Evolutionary conservation across 2,329 filamentous ascomycete genomes (phyloP).

Genomic region (Cytospora piceicola): DNA sequence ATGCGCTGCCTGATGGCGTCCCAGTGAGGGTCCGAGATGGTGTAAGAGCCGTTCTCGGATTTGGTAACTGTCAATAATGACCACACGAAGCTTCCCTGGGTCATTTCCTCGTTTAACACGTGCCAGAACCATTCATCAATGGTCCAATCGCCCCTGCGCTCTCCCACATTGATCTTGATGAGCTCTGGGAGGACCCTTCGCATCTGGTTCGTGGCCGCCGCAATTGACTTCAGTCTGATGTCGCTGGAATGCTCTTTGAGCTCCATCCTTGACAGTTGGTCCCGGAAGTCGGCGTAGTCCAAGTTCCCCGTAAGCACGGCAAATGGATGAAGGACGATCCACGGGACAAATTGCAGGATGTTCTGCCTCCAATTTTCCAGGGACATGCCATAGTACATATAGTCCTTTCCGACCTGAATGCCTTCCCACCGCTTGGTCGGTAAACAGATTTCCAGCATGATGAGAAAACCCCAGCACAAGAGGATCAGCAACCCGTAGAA

Average conservation of each 20-base stretch:
- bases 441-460: slow-evolving; percentile 18
- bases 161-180: slow-evolving; percentile 58
- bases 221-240: slow-evolving; percentile 30
- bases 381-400: slow-evolving; percentile 9
- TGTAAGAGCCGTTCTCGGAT: slow-evolving; percentile 42
- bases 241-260: slow-evolving; percentile 34
- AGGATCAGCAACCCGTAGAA: slow-evolving; percentile 16
- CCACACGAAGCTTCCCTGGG: slow-evolving; percentile 49
- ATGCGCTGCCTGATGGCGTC: slow-evolving; percentile 49
- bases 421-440: slow-evolving; percentile 24
- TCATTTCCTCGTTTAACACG: slow-evolving; percentile 61
- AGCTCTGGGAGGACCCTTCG: slow-evolving; percentile 55
- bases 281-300: slow-evolving; percentile 26
- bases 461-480: slow-evolving; percentile 12
- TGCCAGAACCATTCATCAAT: slow-evolving; percentile 68
- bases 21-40: slow-evolving; percentile 54
- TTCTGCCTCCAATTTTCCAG: slow-evolving; percentile 25
- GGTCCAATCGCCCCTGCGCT: slow-evolving; percentile 32
- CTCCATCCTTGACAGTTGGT: slow-evolving; percentile 27
- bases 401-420: slow-evolving; percentile 16
- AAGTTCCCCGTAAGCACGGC: slow-evolving; percentile 25
- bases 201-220: slow-evolving; percentile 17
- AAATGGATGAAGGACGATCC: slow-evolving; percentile 27
- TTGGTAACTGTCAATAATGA: slow-evolving; percentile 48
- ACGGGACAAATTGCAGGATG: slow-evolving; percentile 25